Evolutionary conservation across 768 basidiomycete species (phyloP), one percentile per base, ranked within the genome.

Genomic region (Wakefieldia striispora): DNA sequence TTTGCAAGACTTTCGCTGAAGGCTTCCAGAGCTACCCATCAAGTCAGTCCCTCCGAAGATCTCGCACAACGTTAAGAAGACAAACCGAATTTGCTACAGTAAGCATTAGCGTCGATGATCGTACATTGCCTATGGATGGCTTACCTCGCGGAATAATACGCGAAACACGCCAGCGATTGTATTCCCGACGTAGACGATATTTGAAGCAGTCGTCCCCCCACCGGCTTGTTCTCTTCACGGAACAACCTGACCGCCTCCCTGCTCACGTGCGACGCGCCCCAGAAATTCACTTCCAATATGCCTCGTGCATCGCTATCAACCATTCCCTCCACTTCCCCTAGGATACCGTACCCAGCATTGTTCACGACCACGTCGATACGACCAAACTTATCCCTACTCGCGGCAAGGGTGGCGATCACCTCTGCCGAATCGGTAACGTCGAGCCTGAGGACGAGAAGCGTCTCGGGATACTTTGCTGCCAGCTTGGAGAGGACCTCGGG

Each of bases 201-300:
- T 43, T 74, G 70, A 6, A 76, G 59, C 3, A 77, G 48, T 7
- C 66, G 56, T n/a, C 74, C 76, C 14, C 71, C 72, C 3, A 50
- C 48, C 1, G 74, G 75, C 13, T 38, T 41, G 24, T 62, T 64
- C 24, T 40, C 63, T 13, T 64, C 63, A n/a, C 63, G 49, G 38
- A 62, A 62, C 38, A 57, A 45, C 26, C 37, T 39, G 36, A 57
- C 42, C 21, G 71, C 74, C 64, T 70, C 61, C 46, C 54, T 69
- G 31, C 60, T 67, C 40, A 77, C 63, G 44, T 70, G 54, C 4
- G 68, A 74, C 0, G 75, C 70, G 1, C 72, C 76, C 73, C 76
- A 76, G 47, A 77, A 78, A 40, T 70, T 62, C 12, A 76, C 69
- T 45, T 77, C 76, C 31, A 78, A 70, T 16, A 70, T 43, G 7